Evolutionary conservation across 2,329 filamentous ascomycete species (phyloP).

Genomic region (Biscogniauxia mediterranea): DNA sequence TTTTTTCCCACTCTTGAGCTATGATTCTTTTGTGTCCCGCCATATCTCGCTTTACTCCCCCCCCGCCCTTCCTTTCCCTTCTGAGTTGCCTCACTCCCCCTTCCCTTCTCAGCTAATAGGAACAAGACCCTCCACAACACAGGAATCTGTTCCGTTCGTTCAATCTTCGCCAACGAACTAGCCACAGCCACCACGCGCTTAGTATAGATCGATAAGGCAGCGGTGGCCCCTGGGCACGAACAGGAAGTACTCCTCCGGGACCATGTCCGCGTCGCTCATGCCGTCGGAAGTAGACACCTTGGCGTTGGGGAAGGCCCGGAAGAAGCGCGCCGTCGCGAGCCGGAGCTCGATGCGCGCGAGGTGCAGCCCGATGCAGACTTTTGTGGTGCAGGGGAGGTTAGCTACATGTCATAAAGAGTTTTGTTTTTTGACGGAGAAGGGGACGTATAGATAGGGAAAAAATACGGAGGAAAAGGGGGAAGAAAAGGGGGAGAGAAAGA

Average conservation of each 20-base stretch:
- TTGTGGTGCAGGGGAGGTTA: not conserved
- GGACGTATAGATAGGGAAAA: too few relatives aligned
- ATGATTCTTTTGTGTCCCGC: too few relatives aligned
- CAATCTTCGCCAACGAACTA: too few relatives aligned
- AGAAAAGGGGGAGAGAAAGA: slow-evolving; percentile 25
- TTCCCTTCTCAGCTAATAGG: too few relatives aligned
- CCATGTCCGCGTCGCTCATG: slow-evolving; percentile 33
- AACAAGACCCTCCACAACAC: too few relatives aligned
- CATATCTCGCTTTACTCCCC: too few relatives aligned
- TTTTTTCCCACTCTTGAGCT: too few relatives aligned
- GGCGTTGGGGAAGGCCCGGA: slow-evolving; percentile 34
- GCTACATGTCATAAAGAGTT: not conserved
- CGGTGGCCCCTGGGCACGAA: slow-evolving; percentile 27
- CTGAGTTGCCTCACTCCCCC: too few relatives aligned
- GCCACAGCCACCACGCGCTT: not conserved
- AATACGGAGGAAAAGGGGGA: not conserved
- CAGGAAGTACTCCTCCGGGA: slow-evolving; percentile 28
- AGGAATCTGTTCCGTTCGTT: too few relatives aligned
- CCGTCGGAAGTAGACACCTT: slow-evolving; percentile 27
- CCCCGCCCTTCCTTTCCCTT: too few relatives aligned
- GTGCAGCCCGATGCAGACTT: slow-evolving; percentile 53
- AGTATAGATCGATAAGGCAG: slow-evolving; percentile 26
- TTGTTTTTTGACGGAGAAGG: too few relatives aligned
- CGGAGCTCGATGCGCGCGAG: slow-evolving; percentile 54
- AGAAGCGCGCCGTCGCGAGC: slow-evolving; percentile 48